A percentile compares a stretch with the other conserved stretches of the same genome.
These are phyloP conservation scores for Uronychia binucleata DNA, from an alignment of 73 alveolate species.

Conservation along the genomic window DNA sequence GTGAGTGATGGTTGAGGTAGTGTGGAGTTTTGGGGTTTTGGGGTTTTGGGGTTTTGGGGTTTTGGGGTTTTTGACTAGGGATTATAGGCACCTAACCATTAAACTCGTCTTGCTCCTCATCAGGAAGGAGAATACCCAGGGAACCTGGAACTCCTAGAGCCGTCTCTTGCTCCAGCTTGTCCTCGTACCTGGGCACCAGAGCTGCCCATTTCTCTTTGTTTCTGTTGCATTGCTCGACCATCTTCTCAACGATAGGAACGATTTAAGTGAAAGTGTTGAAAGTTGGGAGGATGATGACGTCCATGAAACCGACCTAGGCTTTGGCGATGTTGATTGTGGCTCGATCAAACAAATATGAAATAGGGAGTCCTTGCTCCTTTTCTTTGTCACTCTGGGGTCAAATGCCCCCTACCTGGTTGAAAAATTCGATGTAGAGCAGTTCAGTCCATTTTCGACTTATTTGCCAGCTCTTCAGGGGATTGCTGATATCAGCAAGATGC, in stretches of 20 bases:
- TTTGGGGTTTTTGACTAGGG: no score
- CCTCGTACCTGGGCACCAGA: background rate
- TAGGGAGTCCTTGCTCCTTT: slow-evolving; percentile 74
- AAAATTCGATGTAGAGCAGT: slow-evolving; percentile 87
- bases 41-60: no score
- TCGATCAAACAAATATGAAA: slow-evolving; percentile 86
- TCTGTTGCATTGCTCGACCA: background rate
- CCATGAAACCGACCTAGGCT: slow-evolving; percentile 82
- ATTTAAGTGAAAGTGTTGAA: slow-evolving; percentile 52
- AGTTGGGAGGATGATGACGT: slow-evolving; percentile 62
- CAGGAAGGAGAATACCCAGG: background rate
- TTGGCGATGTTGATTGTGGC: slow-evolving; percentile 81
- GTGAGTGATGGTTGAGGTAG: no score
- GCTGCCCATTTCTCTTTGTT: slow-evolving; percentile 10
- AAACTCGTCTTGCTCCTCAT: background rate
- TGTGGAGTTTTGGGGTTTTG: no score
- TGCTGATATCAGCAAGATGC: slow-evolving; percentile 87
- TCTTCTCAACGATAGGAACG: background rate
- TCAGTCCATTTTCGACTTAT: slow-evolving; percentile 87
- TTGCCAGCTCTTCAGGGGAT: slow-evolving; percentile 80
- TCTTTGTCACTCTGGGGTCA: slow-evolving; percentile 75
- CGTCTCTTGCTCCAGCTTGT: background rate
- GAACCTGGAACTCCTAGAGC: background rate
- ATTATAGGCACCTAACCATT: no score
- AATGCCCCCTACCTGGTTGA: slow-evolving; percentile 61